Conservation (phyloP, 169 alveolate species). For the Neospora caninum region DNA sequence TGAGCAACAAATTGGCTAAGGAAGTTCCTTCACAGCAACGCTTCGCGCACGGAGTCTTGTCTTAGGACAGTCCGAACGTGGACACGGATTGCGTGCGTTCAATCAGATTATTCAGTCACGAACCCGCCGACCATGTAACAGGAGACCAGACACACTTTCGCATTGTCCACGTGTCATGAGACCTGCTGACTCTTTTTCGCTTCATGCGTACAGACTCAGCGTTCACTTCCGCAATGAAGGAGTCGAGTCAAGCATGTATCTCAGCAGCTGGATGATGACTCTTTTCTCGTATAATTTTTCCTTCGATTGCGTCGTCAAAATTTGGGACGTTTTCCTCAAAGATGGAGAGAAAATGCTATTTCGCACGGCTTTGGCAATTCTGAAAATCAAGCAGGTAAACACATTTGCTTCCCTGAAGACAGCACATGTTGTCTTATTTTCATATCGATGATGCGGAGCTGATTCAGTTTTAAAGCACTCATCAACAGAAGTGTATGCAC, state of each 20-base stretch:
- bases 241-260: conserved; percentile 91
- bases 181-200: background rate
- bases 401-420: conserved; percentile 19
- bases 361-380: conserved; percentile 88
- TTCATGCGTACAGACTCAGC: conserved; percentile 50
- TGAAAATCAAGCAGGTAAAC: conserved; percentile 79
- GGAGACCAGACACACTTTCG: too few relatives aligned
- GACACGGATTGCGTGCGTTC: too few relatives aligned
- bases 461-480: background rate
- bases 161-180: too few relatives aligned
- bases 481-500: background rate
- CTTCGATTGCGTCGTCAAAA: conserved; percentile 81
- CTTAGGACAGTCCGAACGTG: too few relatives aligned
- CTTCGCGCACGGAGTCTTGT: too few relatives aligned
- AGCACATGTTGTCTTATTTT: conserved; percentile 66
- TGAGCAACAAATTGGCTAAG: background rate
- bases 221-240: conserved; percentile 77
- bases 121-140: too few relatives aligned
- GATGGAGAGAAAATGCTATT: conserved; percentile 88
- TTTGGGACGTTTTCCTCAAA: conserved; percentile 89
- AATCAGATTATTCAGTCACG: too few relatives aligned
- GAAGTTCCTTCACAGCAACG: background rate
- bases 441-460: conserved; percentile 69
- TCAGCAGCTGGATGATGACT: conserved; percentile 94
- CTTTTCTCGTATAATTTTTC: conserved; percentile 87